A percentile compares a stretch with the other conserved stretches of the same genome.
These are phyloP conservation scores for Aureobasidium musti DNA, from an alignment of 2,329 filamentous ascomycete genomes.

Conservation along the genomic window DNA sequence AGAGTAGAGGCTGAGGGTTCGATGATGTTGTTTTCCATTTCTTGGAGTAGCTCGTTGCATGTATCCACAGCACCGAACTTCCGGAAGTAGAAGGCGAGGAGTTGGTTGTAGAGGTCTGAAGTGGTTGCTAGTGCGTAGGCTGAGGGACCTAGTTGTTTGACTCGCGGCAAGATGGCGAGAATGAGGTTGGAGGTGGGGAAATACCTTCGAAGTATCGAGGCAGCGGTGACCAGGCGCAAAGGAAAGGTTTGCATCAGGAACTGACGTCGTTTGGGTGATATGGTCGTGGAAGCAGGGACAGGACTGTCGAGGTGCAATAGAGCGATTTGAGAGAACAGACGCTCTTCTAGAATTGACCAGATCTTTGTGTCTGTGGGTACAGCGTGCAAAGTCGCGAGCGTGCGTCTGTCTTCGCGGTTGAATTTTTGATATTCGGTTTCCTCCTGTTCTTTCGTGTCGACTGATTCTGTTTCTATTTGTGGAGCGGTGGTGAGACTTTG, in stretches of 20 bases:
- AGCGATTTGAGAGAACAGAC: slow-evolving; percentile 58
- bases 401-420: background rate
- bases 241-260: slow-evolving; percentile 67
- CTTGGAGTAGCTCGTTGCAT: slow-evolving; percentile 56
- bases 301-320: slow-evolving; percentile 30
- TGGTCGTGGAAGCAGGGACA: background rate
- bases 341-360: slow-evolving; percentile 66
- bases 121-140: slow-evolving; percentile 72
- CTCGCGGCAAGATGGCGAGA: slow-evolving; percentile 63
- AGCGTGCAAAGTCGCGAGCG: slow-evolving; percentile 47
- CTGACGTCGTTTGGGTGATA: background rate
- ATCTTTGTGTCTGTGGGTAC: slow-evolving; percentile 64
- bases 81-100: slow-evolving; percentile 63
- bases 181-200: slow-evolving; percentile 64
- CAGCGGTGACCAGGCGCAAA: slow-evolving; percentile 59
- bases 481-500: background rate
- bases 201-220: slow-evolving; percentile 58
- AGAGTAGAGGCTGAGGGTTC: slow-evolving; percentile 47
- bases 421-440: background rate
- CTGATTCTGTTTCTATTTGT: background rate
- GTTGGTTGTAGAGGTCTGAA: slow-evolving; percentile 68
- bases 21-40: slow-evolving; percentile 41
- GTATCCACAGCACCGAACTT: slow-evolving; percentile 60
- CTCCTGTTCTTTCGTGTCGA: background rate
- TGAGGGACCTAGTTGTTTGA: slow-evolving; percentile 67